These are phyloP conservation scores for Pseudocercospora cruenta DNA, from an alignment of 2,329 filamentous ascomycete species.

Conservation along the genomic window DNA sequence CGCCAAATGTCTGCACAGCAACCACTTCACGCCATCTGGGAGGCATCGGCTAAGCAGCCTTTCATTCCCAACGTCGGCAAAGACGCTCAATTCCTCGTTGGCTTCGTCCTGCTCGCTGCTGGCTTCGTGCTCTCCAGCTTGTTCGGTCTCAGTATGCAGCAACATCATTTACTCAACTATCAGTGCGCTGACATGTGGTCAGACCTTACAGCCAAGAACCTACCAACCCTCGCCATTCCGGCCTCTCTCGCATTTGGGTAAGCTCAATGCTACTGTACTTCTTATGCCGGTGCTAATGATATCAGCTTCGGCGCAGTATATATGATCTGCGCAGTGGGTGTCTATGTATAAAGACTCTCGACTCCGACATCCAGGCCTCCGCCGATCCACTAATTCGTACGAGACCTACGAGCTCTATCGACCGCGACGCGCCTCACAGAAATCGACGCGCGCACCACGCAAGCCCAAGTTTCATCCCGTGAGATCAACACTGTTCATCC, in stretches of 20 bases:
- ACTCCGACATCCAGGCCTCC: constrained; percentile 13
- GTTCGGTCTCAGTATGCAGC: constrained; percentile 79
- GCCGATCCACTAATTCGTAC: constrained; percentile 11
- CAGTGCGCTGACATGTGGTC: constrained; percentile 29
- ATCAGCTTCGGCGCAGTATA: constrained; percentile 88
- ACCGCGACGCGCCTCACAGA: constrained; percentile 3
- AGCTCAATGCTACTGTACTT: constrained; percentile 38
- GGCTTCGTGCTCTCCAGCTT: constrained; percentile 73
- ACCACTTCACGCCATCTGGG: constrained; percentile 80
- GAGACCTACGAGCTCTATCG: constrained; percentile 18
- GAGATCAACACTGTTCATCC: constrained; percentile 32
- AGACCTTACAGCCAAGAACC: constrained; percentile 81
- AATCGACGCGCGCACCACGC: constrained; percentile 10
- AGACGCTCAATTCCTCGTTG: constrained; percentile 79
- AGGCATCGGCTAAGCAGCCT: constrained; percentile 84
- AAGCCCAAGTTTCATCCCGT: constrained; percentile 29
- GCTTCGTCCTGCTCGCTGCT: constrained; percentile 72
- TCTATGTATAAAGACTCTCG: constrained; percentile 75
- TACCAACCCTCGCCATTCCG: constrained; percentile 78
- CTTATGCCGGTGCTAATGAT: constrained; percentile 12
- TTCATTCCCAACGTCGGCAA: constrained; percentile 82
- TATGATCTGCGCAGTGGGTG: constrained; percentile 98
- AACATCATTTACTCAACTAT: constrained; percentile 24
- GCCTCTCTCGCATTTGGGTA: constrained; percentile 91
- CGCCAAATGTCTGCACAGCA: constrained; percentile 69